Base-by-base conservation (phyloP, 495 filamentous ascomycete species). In the Cenococcum geophilum region DNA sequence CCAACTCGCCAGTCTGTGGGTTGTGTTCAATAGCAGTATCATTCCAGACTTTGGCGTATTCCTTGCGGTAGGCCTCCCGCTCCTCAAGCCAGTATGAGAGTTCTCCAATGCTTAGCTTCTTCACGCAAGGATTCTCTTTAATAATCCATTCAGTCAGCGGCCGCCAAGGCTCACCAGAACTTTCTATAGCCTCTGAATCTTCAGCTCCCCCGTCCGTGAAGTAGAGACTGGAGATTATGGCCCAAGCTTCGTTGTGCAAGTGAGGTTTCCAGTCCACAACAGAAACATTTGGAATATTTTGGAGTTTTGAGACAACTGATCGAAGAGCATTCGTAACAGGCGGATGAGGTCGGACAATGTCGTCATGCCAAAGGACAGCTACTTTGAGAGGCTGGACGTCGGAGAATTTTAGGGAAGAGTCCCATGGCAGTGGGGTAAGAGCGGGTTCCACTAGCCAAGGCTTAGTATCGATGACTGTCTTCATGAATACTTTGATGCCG, bases 321-420 rank as follows among this genome's bases (percentile, higher is more conserved):
- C 77, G 72, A 20, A 91, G 70, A 8, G 82, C 87, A 9, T 85
- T 75, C 0, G 74, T 75, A 0, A 91, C 75, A 0, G 88, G 88
- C 4, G 88, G 88, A 66, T 91, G 87, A 1, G 87, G 86, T 47
- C 76, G 79, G 23, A 89, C 83, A n/a, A 85, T 72, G 27, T 81
- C 83, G 67, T 92, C 89, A 71, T 86, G 75, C 81, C 82, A 85
- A 54, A 91, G 74, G 21, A 92, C 81, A 1, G 74, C 89, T 25
- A 92, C 71, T 51, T 82, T 86, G 45, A 90, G 73, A 8, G 32
- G 54, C 22, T 58, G 14, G 9, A 12, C n/a, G n/a, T 32, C 8
- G 1, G 53, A 36, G 20, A 47, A 1, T 43, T 3, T 20, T 18
- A 6, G 14, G 43, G 22, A 14, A 1, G 48, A 45, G 47, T 67